Evolutionary conservation across 495 filamentous ascomycete genomes (phyloP).

Genomic region (Entonaema liquescens): DNA sequence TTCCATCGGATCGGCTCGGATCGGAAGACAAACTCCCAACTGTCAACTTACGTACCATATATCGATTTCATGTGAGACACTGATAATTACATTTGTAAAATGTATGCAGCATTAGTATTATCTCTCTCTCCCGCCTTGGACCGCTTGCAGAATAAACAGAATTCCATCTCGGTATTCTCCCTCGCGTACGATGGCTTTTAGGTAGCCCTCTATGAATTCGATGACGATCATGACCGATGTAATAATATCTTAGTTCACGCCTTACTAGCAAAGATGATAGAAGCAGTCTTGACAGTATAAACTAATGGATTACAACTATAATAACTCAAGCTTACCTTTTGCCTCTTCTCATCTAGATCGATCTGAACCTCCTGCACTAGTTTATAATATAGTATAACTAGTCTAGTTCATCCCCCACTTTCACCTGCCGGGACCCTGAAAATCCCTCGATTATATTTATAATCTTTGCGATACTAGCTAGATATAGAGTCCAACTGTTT

Average conservation of each 20-base stretch:
- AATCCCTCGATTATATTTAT: slow-evolving; percentile 34
- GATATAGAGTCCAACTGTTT: neutral
- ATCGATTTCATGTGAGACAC: slow-evolving; percentile 14
- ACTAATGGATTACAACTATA: neutral
- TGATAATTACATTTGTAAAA: neutral
- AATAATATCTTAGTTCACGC: neutral
- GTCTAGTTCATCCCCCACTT: slow-evolving; percentile 9
- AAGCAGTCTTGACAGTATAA: too few relatives aligned
- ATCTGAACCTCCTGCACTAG: slow-evolving; percentile 3
- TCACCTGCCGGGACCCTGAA: slow-evolving; percentile 31
- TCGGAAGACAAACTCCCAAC: neutral
- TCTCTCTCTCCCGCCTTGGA: neutral
- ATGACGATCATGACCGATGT: neutral
- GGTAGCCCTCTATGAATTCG: too few relatives aligned
- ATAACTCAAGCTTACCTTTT: neutral
- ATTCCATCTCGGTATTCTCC: neutral
- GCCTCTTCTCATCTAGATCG: slow-evolving; percentile 22
- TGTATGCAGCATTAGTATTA: neutral
- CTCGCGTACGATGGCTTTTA: too few relatives aligned
- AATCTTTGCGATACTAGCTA: neutral
- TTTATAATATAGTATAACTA: neutral
- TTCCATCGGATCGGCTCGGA: slow-evolving; percentile 13
- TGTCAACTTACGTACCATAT: neutral
- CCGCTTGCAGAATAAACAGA: slow-evolving; percentile 1
- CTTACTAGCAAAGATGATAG: neutral